phyloP scores from a whole-genome alignment of 768 basidiomycete genomes.

The Sporobolomyces pararoseus region DNA sequence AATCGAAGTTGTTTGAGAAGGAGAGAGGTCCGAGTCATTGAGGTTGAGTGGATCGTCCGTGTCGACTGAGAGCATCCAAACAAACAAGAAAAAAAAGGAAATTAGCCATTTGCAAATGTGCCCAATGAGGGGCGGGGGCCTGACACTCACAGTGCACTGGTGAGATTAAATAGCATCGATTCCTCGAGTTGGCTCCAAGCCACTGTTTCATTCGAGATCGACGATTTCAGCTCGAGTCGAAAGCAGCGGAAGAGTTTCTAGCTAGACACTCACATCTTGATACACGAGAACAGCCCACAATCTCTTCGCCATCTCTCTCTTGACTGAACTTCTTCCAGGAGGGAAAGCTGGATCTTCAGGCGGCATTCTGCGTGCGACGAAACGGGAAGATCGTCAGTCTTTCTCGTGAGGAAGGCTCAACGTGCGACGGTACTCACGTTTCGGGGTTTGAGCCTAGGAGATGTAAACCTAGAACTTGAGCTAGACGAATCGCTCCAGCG shows the following conservation, averaged over 20 bases:
- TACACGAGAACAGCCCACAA: conserved; percentile 39
- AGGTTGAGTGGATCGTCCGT: conserved; percentile 42
- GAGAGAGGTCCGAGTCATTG: conserved; percentile 38
- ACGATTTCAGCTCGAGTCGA: no score
- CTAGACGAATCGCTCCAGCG: conserved; percentile 31
- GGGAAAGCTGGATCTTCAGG: conserved; percentile 39
- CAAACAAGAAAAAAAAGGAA: neutral
- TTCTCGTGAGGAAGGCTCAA: no score
- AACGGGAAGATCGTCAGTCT: no score
- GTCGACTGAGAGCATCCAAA: conserved; percentile 12
- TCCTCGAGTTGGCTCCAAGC: conserved; percentile 35
- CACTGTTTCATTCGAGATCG: conserved; percentile 17
- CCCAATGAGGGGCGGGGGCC: no score
- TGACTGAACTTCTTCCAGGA: conserved; percentile 36
- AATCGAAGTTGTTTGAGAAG: conserved; percentile 16
- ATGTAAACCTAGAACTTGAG: conserved; percentile 33
- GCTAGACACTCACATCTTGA: conserved; percentile 41
- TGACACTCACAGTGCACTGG: conserved; percentile 26
- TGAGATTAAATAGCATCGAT: conserved; percentile 31
- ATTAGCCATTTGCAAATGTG: no score
- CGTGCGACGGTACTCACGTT: conserved; percentile 30
- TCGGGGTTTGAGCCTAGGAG: conserved; percentile 38
- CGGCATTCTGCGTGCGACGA: conserved; percentile 43
- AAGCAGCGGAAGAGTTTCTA: neutral
- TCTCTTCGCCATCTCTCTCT: conserved; percentile 40